Evolutionary conservation across 129 eudicot species (phyloP).

Genomic region (Flaveria sonorensis): DNA sequence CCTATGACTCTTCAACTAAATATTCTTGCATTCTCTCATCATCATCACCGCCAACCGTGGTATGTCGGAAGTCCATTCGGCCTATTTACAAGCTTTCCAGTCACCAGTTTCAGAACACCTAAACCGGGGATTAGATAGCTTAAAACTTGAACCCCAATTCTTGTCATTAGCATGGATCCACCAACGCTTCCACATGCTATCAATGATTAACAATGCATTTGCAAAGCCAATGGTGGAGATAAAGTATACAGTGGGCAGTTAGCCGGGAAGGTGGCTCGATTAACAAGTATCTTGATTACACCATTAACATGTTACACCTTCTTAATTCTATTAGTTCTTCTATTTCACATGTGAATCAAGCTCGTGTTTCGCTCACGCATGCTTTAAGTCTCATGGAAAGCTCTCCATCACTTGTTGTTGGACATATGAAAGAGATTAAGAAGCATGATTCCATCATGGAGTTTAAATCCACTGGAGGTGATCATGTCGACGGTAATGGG

Average conservation of each 20-base stretch:
- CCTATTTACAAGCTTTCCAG: slow-evolving; percentile 45
- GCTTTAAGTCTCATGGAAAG: slow-evolving; percentile 39
- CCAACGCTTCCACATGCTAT: slow-evolving; percentile 44
- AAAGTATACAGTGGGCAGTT: slow-evolving; percentile 57
- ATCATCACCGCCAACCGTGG: slow-evolving; percentile 29
- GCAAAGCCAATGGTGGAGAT: slow-evolving; percentile 55
- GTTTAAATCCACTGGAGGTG: slow-evolving; percentile 18
- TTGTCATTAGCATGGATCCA: slow-evolving; percentile 53
- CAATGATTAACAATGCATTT: slow-evolving; percentile 50
- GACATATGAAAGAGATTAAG: slow-evolving; percentile 25
- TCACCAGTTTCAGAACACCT: slow-evolving; percentile 36
- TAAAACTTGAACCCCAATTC: slow-evolving; percentile 40
- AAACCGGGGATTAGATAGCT: slow-evolving; percentile 14
- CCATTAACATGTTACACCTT: slow-evolving; percentile 49
- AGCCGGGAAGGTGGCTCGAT: slow-evolving; percentile 48
- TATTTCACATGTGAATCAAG: slow-evolving; percentile 49
- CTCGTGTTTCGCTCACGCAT: slow-evolving; percentile 46
- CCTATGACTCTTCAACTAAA: slow-evolving; percentile 45
- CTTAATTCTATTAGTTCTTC: slow-evolving; percentile 52
- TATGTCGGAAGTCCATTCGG: slow-evolving; percentile 30
- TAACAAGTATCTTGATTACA: slow-evolving; percentile 62
- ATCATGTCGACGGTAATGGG: slow-evolving; percentile 6
- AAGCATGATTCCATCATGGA: slow-evolving; percentile 28
- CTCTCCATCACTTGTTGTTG: slow-evolving; percentile 26
- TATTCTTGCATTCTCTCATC: slow-evolving; percentile 34